Base-by-base conservation (phyloP, 345 rosid genomes). In the Eutrema yunnanense region DNA sequence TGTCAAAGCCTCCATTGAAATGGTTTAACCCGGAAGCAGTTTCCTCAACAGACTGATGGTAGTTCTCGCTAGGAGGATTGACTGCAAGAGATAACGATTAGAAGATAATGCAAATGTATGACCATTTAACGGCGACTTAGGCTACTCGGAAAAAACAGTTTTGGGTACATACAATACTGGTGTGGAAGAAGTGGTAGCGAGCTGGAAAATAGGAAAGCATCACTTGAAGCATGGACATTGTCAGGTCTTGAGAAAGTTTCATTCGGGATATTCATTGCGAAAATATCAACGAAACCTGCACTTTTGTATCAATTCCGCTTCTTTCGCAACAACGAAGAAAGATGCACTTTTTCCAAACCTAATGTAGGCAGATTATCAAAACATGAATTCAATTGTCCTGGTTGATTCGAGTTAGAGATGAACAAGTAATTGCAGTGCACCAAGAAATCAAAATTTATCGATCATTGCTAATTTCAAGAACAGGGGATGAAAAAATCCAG, bases 181-280 rank as follows among this genome's bases (percentile, higher is more conserved):
- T 80, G 87, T n/a, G 77, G 83, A 71, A 85, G 79, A 80, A 84
- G 84, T 46, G 95, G 96, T 26, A 89, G 75, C 8, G 96, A 89
- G 81, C 83, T 80, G 13, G 96, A 89, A 64, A 89, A 89, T 38
- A 89, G 84, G 36, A 81, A 71, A n/a, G 85, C 80, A 73, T 87
- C 88, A 72, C 76, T 83, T 29, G 85, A 81, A 44, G 81, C 76
- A 71, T 73, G 74, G 49, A 36, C 63, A 9, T 53, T 42, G 34
- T 78, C 76, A 71, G 85, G 63, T 76, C 82, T 76, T 46, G 83
- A 71, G 19, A 53, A 59, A 16, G 63, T 54, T 47, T 85, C 80
- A 67, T 78, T 81, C 1, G 75, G 68, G 10, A 73, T 76, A 78
- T 78, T 77, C 71, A 53, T 55, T n/a, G 41, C 49, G 7, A 71